These are phyloP conservation scores for Trypanosoma caninum DNA, from an alignment of 208 protist genomes.

Conservation along the genomic window DNA sequence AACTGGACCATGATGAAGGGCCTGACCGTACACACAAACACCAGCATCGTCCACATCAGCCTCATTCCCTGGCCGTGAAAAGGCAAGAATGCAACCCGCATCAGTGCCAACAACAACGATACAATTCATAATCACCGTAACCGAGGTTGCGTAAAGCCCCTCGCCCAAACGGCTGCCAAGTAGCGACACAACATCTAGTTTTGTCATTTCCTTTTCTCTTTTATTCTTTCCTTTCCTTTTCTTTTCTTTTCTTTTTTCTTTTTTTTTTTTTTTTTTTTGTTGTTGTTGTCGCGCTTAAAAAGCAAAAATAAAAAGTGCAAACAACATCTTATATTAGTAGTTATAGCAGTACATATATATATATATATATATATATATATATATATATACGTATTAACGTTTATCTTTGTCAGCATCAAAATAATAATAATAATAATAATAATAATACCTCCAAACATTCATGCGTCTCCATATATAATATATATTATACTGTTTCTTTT, in stretches of 20 bases:
- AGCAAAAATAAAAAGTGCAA: too few relatives aligned
- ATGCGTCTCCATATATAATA: too few relatives aligned
- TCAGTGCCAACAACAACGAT: slow-evolving; percentile 30
- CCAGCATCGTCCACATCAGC: neutral
- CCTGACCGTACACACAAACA: slow-evolving; percentile 25
- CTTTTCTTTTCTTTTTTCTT: neutral
- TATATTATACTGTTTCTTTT: too few relatives aligned
- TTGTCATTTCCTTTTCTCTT: slow-evolving; percentile 7
- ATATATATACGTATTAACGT: too few relatives aligned
- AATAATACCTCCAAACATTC: too few relatives aligned
- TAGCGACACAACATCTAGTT: slow-evolving; percentile 6
- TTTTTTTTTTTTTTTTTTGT: too few relatives aligned
- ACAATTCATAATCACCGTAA: slow-evolving; percentile 7
- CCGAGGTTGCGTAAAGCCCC: slow-evolving; percentile 18
- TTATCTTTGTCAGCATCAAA: too few relatives aligned
- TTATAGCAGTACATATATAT: too few relatives aligned
- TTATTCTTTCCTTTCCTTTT: slow-evolving; percentile 3
- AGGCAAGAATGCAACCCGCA: slow-evolving; percentile 26
- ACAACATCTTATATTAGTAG: too few relatives aligned
- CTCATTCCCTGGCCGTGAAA: slow-evolving; percentile 1
- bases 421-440: too few relatives aligned
- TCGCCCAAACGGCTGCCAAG: slow-evolving; percentile 18
- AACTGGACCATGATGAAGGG: slow-evolving; percentile 62
- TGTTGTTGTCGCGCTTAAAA: too few relatives aligned
- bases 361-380: too few relatives aligned